Conservation (phyloP, 1,284 basidiomycete species). For the Xerocomus cyaneibrunnescens region DNA sequence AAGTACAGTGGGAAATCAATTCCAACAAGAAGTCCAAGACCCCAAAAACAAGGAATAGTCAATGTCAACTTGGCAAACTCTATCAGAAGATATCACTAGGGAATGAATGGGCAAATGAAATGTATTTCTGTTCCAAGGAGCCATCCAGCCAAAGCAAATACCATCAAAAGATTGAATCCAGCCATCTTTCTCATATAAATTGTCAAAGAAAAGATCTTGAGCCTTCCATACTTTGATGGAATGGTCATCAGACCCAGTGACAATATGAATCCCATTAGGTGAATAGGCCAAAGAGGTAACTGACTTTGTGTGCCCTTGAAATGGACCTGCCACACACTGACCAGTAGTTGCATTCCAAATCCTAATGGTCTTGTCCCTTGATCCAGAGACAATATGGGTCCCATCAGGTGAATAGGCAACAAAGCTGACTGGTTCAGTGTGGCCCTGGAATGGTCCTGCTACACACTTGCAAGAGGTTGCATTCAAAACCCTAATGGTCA, state of each 20-base stretch:
- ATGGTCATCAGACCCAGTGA: no score
- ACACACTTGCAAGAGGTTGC: no score
- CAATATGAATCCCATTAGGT: background rate
- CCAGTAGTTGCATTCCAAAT: no score
- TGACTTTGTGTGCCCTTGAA: no score
- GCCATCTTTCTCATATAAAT: background rate
- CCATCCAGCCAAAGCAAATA: background rate
- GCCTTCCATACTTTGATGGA: background rate
- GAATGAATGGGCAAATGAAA: background rate
- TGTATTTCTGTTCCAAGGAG: background rate
- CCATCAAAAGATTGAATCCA: background rate
- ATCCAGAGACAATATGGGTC: no score
- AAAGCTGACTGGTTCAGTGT: no score
- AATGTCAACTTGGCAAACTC: background rate
- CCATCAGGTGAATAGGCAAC: no score
- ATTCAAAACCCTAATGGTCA: no score
- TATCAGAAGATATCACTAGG: background rate
- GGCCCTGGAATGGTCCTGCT: no score
- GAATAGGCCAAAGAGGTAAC: background rate
- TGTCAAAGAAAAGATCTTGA: background rate
- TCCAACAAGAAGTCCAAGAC: background rate
- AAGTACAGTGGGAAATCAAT: no score
- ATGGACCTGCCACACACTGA: no score
- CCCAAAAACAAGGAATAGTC: background rate
- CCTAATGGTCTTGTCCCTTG: no score